phyloP scores from a whole-genome alignment of 139 green algal species.

The Micromonas commoda region DNA sequence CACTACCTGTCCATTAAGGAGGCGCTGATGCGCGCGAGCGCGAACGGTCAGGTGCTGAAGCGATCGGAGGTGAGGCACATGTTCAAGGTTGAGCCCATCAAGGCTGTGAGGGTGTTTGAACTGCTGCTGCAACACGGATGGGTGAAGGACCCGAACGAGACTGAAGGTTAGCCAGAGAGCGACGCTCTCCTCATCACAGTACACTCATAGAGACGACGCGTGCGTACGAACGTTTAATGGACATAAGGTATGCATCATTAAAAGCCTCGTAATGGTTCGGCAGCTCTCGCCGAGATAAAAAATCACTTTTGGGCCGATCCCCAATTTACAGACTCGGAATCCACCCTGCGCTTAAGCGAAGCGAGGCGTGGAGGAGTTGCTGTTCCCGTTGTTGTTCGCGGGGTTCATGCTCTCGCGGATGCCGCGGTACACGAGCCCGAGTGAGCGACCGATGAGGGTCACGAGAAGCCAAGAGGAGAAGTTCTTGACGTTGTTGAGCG shows the following conservation, averaged over 20 bases:
- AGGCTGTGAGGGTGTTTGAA: conserved; percentile 11
- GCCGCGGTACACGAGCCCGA: conserved; percentile 20
- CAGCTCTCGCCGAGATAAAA: too few relatives aligned
- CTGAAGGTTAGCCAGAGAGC: too few relatives aligned
- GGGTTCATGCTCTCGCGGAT: conserved; percentile 1
- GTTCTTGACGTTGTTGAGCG: neutral
- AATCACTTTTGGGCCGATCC: too few relatives aligned
- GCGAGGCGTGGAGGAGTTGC: neutral
- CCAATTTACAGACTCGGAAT: too few relatives aligned
- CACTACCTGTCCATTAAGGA: conserved; percentile 75
- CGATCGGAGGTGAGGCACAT: conserved; percentile 37
- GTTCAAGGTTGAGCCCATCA: conserved; percentile 24
- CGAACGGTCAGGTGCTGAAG: conserved; percentile 8
- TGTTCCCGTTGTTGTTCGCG: neutral
- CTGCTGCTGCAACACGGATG: conserved; percentile 9
- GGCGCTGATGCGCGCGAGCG: conserved; percentile 49
- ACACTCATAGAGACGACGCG: too few relatives aligned
- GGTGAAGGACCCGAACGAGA: neutral
- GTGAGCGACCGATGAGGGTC: neutral
- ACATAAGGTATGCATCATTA: too few relatives aligned
- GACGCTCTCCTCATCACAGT: too few relatives aligned
- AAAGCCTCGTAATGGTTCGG: too few relatives aligned
- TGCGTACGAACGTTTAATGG: too few relatives aligned
- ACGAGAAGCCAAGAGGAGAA: conserved; percentile 13
- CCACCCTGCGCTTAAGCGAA: too few relatives aligned